Conservation (phyloP, 805 yeast genomes). For the Cyberlindnera saturnus region DNA sequence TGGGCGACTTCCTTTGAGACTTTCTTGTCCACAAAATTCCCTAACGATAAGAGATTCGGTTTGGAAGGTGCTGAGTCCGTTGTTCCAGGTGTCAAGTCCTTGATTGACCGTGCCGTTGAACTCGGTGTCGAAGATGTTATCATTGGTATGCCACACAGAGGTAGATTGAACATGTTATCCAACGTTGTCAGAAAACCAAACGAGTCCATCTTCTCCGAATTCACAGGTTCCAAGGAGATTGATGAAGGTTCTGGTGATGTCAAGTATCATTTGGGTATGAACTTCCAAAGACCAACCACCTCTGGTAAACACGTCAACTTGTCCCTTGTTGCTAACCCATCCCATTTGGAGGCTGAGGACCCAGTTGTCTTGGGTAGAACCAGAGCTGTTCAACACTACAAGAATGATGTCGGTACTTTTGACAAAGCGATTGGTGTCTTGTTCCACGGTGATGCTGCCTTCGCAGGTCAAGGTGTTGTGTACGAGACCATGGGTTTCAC, state of each 20-base stretch:
- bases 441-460: constrained; percentile 99
- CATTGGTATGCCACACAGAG: constrained; percentile 99
- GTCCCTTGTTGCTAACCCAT: constrained; percentile 96
- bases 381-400: constrained; percentile 90
- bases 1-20: constrained; percentile 95
- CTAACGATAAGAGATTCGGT: constrained; percentile 98
- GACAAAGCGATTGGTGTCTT: constrained; percentile 87
- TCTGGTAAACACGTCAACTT: constrained; percentile 94
- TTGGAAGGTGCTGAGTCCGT: constrained; percentile 97
- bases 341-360: constrained; percentile 98
- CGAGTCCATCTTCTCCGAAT: constrained; percentile 95
- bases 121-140: constrained; percentile 92
- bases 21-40: constrained; percentile 91
- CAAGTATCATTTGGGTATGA: constrained; percentile 98
- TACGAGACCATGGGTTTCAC: constrained; percentile 97
- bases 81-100: constrained; percentile 94
- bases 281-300: constrained; percentile 97
- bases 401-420: constrained; percentile 76
- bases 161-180: constrained; percentile 94
- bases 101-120: constrained; percentile 90
- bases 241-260: constrained; percentile 99
- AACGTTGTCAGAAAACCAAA: constrained; percentile 98
- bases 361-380: constrained; percentile 98
- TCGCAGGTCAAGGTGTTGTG: constrained; percentile 98
- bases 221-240: constrained; percentile 81